These are phyloP conservation scores for Tripterygium wilfordii DNA, from an alignment of 177 flowering plant species.

Conservation along the genomic window DNA sequence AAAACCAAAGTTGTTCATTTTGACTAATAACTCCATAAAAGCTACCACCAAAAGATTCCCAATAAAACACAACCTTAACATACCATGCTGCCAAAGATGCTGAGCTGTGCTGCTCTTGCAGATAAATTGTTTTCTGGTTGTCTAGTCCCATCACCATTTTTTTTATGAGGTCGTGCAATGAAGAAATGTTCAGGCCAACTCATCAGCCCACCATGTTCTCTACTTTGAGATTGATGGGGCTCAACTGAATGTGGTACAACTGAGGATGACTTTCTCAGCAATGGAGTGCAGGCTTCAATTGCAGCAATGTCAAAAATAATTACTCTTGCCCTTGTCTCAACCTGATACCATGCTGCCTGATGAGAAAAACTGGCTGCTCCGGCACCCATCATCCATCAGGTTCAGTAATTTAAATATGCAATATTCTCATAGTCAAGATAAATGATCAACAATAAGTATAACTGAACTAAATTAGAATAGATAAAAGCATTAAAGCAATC, in stretches of 20 bases:
- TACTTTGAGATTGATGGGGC: constrained; percentile 30
- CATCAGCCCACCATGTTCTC: constrained; percentile 69
- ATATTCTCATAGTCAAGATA: no score
- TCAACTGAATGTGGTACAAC: constrained; percentile 39
- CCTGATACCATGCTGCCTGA: constrained; percentile 50
- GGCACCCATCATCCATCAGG: constrained; percentile 27
- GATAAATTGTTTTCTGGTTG: constrained; percentile 37
- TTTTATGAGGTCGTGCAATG: constrained; percentile 25
- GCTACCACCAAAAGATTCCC: no score
- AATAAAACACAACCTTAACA: constrained; percentile 3
- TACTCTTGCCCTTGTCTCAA: constrained; percentile 75
- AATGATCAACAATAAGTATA: no score
- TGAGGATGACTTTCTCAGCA: constrained; percentile 46
- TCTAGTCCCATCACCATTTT: constrained; percentile 22
- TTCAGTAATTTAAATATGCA: neutral
- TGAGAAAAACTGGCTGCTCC: constrained; percentile 42
- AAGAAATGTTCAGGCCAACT: constrained; percentile 72
- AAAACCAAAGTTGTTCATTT: no score
- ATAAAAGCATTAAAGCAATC: no score
- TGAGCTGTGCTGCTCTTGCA: constrained; percentile 58
- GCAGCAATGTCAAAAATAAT: constrained; percentile 57
- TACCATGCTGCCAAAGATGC: constrained; percentile 82
- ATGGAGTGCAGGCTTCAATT: constrained; percentile 37
- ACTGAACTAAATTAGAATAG: no score
- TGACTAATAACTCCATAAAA: no score